Conservation (phyloP, 306 rosid genomes). For the Trichosanthes truncata region DNA sequence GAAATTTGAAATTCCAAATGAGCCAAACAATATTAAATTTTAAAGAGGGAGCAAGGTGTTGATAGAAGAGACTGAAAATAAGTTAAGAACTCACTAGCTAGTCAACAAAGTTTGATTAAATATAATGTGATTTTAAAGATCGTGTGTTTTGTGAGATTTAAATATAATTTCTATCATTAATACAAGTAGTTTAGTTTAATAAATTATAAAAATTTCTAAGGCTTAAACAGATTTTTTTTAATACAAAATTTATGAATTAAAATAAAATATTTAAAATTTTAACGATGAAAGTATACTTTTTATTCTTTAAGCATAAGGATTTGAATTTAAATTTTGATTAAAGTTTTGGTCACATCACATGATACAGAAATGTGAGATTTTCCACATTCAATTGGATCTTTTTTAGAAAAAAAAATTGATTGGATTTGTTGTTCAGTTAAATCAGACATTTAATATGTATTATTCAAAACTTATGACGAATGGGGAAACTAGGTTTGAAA, state of each 20-base stretch:
- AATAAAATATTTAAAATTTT: neutral
- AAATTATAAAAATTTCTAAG: neutral
- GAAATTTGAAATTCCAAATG: constrained; percentile 1
- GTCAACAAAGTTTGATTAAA: neutral
- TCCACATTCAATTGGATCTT: neutral
- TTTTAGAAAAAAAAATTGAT: neutral
- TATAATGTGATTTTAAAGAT: neutral
- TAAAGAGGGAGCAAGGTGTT: neutral
- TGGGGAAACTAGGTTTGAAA: neutral
- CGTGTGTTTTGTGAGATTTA: neutral
- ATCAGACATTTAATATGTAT: neutral
- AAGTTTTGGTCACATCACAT: neutral
- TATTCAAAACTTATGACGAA: neutral
- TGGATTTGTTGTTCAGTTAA: neutral
- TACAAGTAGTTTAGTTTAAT: neutral
- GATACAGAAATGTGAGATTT: neutral
- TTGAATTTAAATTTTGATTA: neutral
- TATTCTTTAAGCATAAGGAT: neutral
- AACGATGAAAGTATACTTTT: neutral
- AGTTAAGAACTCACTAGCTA: neutral
- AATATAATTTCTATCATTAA: neutral
- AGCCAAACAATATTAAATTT: neutral
- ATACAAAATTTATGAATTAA: neutral
- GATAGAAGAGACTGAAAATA: neutral
- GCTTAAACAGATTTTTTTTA: neutral